Evolutionary conservation across 2,329 filamentous ascomycete species (phyloP), one percentile per base, ranked within the genome.

Genomic region (Trematosphaeria pertusa): DNA sequence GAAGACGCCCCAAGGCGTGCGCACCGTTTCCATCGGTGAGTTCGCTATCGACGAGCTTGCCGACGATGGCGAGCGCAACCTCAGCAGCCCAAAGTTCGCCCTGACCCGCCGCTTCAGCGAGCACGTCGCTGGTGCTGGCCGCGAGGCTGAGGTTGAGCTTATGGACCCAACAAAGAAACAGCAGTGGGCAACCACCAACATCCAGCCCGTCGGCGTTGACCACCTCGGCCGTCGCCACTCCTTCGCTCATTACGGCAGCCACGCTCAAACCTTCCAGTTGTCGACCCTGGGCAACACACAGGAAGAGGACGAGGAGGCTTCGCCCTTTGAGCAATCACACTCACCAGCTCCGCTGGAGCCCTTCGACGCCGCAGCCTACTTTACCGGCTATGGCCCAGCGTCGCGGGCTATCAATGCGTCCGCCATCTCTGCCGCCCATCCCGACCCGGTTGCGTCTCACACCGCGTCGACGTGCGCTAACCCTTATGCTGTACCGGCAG

Each of bases 161-260:
- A 44, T 56, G 10, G 58, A 62, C 38, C 59, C 49, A 22, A 37
- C 55, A 4, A 61, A 62, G 39, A 64, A 59, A 44, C 64, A 58
- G 11, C 58, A 64, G 45, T 69, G 66, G 65, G 46, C 59, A 8
- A 62, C 57, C 6, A 57, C 52, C 37, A 66, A 65, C 46, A 61
- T 62, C 19, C 52, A 52, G 9, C 50, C 53, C 12, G 51, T 58
- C 20, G 53, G 53, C 20, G 46, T 51, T 19, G 65, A 69, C 30
- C 51, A 54, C 10, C 87, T 91, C 61, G 91, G 88, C 60, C 82
- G 89, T 48, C 84, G 89, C 20, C 89, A 93, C 70, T 93, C 89
- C 1, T 90, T 94, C 64, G 89, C 77, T 11, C 75, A 70, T 28
- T 65, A 67, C 24, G 54, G 57, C 19, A 62, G 56, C 34, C 62